Evolutionary conservation across 345 rosid genomes (phyloP), one percentile per base, ranked within the genome.

Genomic region (Cardamine chenopodiifolia): DNA sequence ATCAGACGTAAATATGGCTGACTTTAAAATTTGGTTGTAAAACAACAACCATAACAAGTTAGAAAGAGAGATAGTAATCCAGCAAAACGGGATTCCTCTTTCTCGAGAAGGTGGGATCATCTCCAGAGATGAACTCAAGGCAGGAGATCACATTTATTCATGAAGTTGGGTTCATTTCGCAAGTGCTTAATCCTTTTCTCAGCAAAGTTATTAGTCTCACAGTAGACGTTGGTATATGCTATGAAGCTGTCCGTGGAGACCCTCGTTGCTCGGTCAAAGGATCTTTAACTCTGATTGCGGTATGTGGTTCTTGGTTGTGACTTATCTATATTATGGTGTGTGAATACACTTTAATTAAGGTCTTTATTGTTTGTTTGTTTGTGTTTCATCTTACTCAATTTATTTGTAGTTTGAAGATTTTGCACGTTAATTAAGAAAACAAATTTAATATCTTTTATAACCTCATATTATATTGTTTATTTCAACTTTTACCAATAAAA

Each of bases 61-160:
- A 48, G 6, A 4, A 18, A 48, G 23, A 48, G 6, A 8, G 13
- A 19, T 48, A 8, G 25, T 48, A 42, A 13, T 13, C n/a, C 23
- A 18, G 12, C 52, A 18, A 47, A 47, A 47, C 10, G 12, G 58
- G 35, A 45, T 20, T 25, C 48, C 18, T 5, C 19, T 44, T 44
- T 53, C 17, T 54, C 2, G 59, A 23, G 53, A 67, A 67, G 32
- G 87, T 91, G 86, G 91, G 91, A 52, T 89, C 53, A 40, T 89
- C 76, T 35, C 55, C 5, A 83, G 81, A 56, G 89, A 88, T 8
- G 71, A 82, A 18, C 68, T 89, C 1, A 85, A 84, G 55, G 52
- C 89, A 4, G 93, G 93, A 13, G 93, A 89, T 82, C 97, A 91
- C 76, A 86, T 91, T 62, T 91, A 89, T 67, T 83, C 97, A 6